A percentile compares a stretch with the other conserved stretches of the same genome.
phyloP scores from a whole-genome alignment of 257 asterid genomes.

The Eucommia ulmoides region DNA sequence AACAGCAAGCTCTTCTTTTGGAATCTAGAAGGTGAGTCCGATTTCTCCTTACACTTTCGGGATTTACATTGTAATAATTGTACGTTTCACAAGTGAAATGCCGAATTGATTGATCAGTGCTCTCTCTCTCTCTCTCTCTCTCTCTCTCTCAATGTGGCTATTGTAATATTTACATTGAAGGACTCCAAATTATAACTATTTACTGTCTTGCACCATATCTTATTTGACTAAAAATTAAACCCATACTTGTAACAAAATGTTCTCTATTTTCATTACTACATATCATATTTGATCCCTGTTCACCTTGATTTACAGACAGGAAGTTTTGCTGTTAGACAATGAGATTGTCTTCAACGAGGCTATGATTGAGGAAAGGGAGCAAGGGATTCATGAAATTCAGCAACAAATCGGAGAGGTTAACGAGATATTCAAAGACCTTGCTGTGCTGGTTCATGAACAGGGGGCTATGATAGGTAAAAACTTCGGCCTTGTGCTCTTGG shows the following conservation, averaged over 20 bases:
- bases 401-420: no score
- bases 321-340: conserved; percentile 26
- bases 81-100: no score
- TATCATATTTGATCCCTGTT: no score
- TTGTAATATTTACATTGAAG: not conserved
- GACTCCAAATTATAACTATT: not conserved
- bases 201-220: not conserved
- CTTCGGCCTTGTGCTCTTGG: not conserved
- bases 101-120: no score
- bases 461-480: conserved; percentile 50
- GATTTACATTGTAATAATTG: no score
- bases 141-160: not conserved
- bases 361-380: no score
- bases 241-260: no score
- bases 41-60: no score
- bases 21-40: conserved; percentile 35
- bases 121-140: not conserved
- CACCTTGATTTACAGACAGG: conserved; percentile 39
- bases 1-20: conserved; percentile 19
- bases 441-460: conserved; percentile 39
- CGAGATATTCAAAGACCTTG: no score
- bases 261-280: no score
- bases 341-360: conserved; percentile 37
- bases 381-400: no score
- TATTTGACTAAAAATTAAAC: not conserved